Conservation (phyloP, 352 stramenopile genomes). For the Pythium apleroticum region DNA sequence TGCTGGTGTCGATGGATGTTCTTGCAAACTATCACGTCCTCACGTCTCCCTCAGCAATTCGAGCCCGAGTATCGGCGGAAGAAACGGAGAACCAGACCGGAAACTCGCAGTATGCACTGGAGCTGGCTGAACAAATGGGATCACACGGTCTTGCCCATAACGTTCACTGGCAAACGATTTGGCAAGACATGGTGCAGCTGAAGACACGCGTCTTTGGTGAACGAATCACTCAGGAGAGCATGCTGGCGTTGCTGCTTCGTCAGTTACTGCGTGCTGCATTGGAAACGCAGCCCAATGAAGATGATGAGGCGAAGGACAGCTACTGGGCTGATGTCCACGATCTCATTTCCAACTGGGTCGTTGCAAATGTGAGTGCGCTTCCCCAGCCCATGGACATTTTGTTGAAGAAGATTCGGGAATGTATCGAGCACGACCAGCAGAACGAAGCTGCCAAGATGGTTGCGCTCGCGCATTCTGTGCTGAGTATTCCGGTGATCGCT, state of each 20-base stretch:
- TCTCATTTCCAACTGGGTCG: constrained; percentile 55
- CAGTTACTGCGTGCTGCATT: constrained; percentile 34
- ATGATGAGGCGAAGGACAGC: background rate
- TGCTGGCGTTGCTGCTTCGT: constrained; percentile 53
- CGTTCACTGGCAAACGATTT: constrained; percentile 51
- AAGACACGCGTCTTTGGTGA: constrained; percentile 75
- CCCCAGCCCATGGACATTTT: constrained; percentile 48
- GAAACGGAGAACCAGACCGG: background rate
- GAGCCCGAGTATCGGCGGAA: constrained; percentile 11
- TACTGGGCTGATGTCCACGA: constrained; percentile 34
- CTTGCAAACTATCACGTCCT: constrained; percentile 56
- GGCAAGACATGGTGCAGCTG: constrained; percentile 62
- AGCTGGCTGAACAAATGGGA: constrained; percentile 56
- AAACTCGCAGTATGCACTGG: constrained; percentile 23
- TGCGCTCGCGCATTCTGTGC: constrained; percentile 22
- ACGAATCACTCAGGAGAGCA: constrained; percentile 48
- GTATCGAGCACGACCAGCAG: constrained; percentile 31
- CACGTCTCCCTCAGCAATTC: constrained; percentile 32
- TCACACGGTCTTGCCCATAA: constrained; percentile 32
- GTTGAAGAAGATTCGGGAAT: constrained; percentile 31
- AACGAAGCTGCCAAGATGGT: constrained; percentile 29
- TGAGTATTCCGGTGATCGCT: constrained; percentile 37
- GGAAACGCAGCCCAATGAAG: background rate
- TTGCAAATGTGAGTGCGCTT: constrained; percentile 40
- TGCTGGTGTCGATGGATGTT: constrained; percentile 71